A percentile compares a stretch with the other conserved stretches of the same genome.
These are phyloP conservation scores for Gnomoniopsis smithogilvyi DNA, from an alignment of 2,329 filamentous ascomycete species.

Conservation along the genomic window DNA sequence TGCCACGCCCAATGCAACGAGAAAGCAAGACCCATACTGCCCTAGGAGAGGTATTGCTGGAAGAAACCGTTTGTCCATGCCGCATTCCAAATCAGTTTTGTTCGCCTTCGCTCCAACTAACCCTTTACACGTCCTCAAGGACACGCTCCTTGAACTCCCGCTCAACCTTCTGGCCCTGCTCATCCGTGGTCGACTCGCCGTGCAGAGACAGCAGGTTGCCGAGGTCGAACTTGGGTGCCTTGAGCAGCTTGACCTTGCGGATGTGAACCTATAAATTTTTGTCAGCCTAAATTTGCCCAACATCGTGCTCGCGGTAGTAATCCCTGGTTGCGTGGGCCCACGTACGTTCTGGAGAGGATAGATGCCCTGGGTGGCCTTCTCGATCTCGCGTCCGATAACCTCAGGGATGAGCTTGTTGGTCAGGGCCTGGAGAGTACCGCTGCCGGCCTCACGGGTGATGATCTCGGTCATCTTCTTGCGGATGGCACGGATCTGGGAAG, in stretches of 20 bases:
- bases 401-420: constrained; percentile 99
- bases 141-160: constrained; percentile 99
- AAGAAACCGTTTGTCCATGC: constrained; percentile 36
- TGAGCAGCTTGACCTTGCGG: constrained; percentile 99
- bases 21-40: constrained; percentile 42
- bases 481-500: constrained; percentile 96
- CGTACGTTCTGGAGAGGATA: constrained; percentile 98
- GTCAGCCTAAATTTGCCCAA: constrained; percentile 16
- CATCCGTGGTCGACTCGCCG: constrained; percentile 94
- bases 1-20: constrained; percentile 46
- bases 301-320: background rate
- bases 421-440: constrained; percentile 92
- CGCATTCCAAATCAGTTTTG: constrained; percentile 24
- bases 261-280: constrained; percentile 77
- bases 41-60: constrained; percentile 38
- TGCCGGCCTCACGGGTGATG: constrained; percentile 92
- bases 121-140: constrained; percentile 84
- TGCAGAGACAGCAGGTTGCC: constrained; percentile 94
- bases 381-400: constrained; percentile 98
- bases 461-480: constrained; percentile 99
- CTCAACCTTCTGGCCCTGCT: constrained; percentile 98
- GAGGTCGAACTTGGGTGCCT: constrained; percentile 98
- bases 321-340: background rate
- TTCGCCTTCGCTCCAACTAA: constrained; percentile 34
- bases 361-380: constrained; percentile 99